Percentiles rank a stretch among this genome's conserved stretches.
These are phyloP conservation scores for Podosphaera aphanis DNA, from an alignment of 2,329 filamentous ascomycete genomes.

Conservation along the genomic window DNA sequence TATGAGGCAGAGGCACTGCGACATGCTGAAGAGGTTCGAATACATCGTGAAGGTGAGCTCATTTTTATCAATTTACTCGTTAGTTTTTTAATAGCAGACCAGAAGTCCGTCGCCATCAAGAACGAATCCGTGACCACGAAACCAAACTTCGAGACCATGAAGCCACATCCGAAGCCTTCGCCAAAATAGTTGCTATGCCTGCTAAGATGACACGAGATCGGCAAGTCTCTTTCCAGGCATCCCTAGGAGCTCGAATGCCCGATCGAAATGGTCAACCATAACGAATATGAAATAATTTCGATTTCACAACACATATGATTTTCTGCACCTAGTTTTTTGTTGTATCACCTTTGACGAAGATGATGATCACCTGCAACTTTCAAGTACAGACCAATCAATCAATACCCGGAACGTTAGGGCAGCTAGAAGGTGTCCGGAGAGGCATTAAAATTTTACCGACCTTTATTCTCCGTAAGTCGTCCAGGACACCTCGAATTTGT, in stretches of 20 bases:
- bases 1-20: constrained; percentile 15
- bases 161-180: constrained; percentile 13
- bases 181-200: constrained; percentile 15
- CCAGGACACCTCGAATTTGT: too few species aligned
- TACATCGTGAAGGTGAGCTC: constrained; percentile 12
- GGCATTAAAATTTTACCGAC: too few species aligned
- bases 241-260: neutral
- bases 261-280: neutral
- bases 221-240: constrained; percentile 9
- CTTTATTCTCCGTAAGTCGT: too few species aligned
- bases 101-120: constrained; percentile 14
- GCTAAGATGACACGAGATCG: constrained; percentile 9
- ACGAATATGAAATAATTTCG: neutral
- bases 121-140: constrained; percentile 8
- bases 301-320: neutral
- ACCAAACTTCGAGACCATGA: constrained; percentile 11
- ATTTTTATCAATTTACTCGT: neutral
- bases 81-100: neutral
- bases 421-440: too few species aligned
- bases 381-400: too few species aligned
- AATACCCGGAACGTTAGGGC: too few species aligned
- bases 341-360: neutral
- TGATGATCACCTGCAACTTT: neutral
- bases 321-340: neutral
- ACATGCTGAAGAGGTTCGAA: constrained; percentile 13